Evolutionary conservation across 257 asterid genomes (phyloP).

Genomic region (Solanum pennellii): DNA sequence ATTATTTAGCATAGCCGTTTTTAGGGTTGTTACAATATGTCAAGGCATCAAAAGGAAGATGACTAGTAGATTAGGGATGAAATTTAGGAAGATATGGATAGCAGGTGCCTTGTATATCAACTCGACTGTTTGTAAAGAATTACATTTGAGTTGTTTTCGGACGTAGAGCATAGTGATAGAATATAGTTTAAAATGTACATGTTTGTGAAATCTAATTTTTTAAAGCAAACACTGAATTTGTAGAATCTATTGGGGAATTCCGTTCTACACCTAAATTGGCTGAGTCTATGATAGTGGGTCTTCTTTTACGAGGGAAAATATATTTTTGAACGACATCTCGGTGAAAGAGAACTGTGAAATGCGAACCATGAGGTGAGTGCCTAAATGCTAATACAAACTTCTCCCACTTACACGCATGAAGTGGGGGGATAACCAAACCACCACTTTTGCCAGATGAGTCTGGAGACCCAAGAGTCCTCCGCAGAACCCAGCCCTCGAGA

Average conservation of each 20-base stretch:
- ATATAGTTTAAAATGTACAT: background rate
- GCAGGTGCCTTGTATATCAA: background rate
- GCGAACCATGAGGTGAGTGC: background rate
- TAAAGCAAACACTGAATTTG: background rate
- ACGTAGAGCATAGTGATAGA: background rate
- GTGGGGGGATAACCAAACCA: background rate
- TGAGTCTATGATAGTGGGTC: background rate
- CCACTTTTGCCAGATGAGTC: background rate
- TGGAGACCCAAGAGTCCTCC: background rate
- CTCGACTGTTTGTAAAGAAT: background rate
- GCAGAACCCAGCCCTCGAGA: background rate
- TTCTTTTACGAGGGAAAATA: background rate
- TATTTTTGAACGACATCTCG: background rate
- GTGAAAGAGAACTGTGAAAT: background rate
- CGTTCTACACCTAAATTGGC: background rate
- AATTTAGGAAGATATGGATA: background rate
- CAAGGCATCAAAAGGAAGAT: background rate
- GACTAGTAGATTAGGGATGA: background rate
- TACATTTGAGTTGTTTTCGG: background rate
- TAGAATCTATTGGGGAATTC: background rate
- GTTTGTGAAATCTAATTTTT: background rate
- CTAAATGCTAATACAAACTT: background rate
- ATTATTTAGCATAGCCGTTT: too few relatives aligned
- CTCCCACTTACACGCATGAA: background rate
- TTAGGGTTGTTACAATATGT: background rate